Base-by-base conservation (phyloP, 495 filamentous ascomycete species). In the Friedmanniomyces endolithicus region DNA sequence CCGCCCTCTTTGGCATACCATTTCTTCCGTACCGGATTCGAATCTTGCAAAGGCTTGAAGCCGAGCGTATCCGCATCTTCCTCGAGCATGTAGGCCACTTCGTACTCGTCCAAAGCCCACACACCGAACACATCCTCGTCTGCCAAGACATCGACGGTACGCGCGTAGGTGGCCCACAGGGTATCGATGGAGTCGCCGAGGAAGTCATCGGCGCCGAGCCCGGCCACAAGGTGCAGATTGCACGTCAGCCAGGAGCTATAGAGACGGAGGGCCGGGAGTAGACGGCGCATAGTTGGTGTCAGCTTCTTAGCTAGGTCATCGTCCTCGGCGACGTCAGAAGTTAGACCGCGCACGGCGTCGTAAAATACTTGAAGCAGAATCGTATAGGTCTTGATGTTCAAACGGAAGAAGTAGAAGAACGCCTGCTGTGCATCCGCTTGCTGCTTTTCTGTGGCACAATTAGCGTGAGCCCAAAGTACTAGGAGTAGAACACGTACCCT, bases 371-470 rank as follows among this genome's bases (percentile, higher is more conserved):
- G 82, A 25, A 92, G 78, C 14, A 97, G 74, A 1, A 78, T 83
- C 49, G 83, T 80, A 63, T 94, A 85, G 0, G 83, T 89, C 29
- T 84, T 86, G 46, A 89, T 74, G 58, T 96, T 98, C 54, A 94
- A 75, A 22, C 83, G 77, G 33, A 94, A 75, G 50, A 86, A 81
- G 66, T 85, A 89, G 50, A 83, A 77, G 64, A 79, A 82, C 2
- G 85, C 78, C 52, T 78, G 70, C 19, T 74, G 70, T 16, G 57
- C 55, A 8, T 66, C 58, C 34, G 68, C 66, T 3, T 68, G 37
- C 64, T 64, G 33, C 41, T 22, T 50, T n/a, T 45, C 44, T 27
- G 34, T 46, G 25, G 37, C 12, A 40, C 41, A n/a, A n/a, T n/a
- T n/a, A n/a, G n/a, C n/a, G n/a, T n/a, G n/a, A n/a, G n/a, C n/a